A percentile compares a stretch with the other conserved stretches of the same genome.
phyloP scores from a whole-genome alignment of 2,329 filamentous ascomycete genomes.

The Nannizziopsis arthrosporioides region DNA sequence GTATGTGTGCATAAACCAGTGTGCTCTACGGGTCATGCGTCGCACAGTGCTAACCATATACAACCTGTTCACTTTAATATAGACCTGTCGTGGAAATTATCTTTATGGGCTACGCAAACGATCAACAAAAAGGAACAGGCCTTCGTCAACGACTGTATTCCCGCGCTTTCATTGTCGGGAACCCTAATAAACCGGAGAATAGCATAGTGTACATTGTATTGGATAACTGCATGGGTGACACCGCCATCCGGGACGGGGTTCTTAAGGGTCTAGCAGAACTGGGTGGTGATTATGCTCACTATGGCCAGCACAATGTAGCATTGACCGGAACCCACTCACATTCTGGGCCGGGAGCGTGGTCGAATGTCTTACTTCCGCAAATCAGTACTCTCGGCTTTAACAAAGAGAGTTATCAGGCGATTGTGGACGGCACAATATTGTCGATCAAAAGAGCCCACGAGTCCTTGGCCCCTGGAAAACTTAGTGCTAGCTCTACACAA shows the following conservation, averaged over 20 bases:
- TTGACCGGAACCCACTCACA: slow-evolving; percentile 90
- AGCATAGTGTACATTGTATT: slow-evolving; percentile 79
- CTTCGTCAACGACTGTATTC: slow-evolving; percentile 80
- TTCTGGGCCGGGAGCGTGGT: slow-evolving; percentile 80
- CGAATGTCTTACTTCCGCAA: slow-evolving; percentile 88
- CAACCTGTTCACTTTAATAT: slow-evolving; percentile 1
- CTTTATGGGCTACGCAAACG: slow-evolving; percentile 82
- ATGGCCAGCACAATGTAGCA: slow-evolving; percentile 70
- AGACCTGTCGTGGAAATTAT: slow-evolving; percentile 81
- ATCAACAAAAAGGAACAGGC: slow-evolving; percentile 69
- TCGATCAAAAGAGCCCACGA: slow-evolving; percentile 75
- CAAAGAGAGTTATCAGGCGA: slow-evolving; percentile 74
- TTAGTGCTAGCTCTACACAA: slow-evolving; percentile 56
- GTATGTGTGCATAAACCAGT: slow-evolving; percentile 28
- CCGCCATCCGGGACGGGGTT: slow-evolving; percentile 77
- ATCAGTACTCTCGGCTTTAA: slow-evolving; percentile 80
- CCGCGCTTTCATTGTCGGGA: slow-evolving; percentile 75
- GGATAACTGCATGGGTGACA: slow-evolving; percentile 79
- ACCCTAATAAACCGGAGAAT: slow-evolving; percentile 52
- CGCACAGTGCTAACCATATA: neutral
- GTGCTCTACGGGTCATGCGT: too few relatives aligned
- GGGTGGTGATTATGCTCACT: slow-evolving; percentile 61
- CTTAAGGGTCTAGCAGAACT: slow-evolving; percentile 58
- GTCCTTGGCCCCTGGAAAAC: slow-evolving; percentile 54
- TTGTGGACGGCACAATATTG: slow-evolving; percentile 72